Evolutionary conservation across 768 basidiomycete species (phyloP), one percentile per base, ranked within the genome.

Genomic region (Leucosporidium yakuticum): DNA sequence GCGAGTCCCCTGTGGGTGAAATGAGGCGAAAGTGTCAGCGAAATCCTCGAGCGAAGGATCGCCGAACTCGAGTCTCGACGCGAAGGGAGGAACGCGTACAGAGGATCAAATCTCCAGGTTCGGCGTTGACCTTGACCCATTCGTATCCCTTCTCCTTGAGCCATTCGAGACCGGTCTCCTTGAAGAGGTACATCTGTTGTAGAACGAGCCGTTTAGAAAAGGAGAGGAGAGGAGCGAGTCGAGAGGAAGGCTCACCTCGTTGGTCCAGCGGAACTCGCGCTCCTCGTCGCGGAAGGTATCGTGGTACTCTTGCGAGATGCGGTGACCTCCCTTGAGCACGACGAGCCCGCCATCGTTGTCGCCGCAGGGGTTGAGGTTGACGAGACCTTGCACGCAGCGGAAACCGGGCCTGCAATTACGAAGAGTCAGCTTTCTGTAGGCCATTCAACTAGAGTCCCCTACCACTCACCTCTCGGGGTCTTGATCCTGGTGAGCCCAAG

Each of bases 301-400:
- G 15, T 55, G 54, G 54, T 27, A 55, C 29, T 55, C 73, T n/a
- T 75, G 63, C 58, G 65, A 70, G 51, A 74, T 50, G 32, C 47
- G 32, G 64, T 69, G 27, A 7, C n/a, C 54, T 14, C 78, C 77
- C 44, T 75, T 68, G 65, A 80, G 78, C 56, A 81, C 77, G 73
- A 79, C 77, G 8, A 81, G 73, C 15, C 80, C 80, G 31, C 80
- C 80, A 55, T 81, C 80, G 54, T 78, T 69, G 5, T 77, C 76
- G 14, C 79, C 80, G 70, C 78, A 78, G 3, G 65, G 64, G 53
- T 68, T 68, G 12, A 76, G 60, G 59, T 76, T 76, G 61, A 70
- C 68, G 53, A 76, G 65, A 5, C 57, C 62, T 31, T 64, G 68
- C 0, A 63, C 62, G 53, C 64, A 64, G 36, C 62, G 60, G 64